Evolutionary conservation across 768 basidiomycete genomes (phyloP), one percentile per base, ranked within the genome.

Genomic region (Kondoa malvinella): DNA sequence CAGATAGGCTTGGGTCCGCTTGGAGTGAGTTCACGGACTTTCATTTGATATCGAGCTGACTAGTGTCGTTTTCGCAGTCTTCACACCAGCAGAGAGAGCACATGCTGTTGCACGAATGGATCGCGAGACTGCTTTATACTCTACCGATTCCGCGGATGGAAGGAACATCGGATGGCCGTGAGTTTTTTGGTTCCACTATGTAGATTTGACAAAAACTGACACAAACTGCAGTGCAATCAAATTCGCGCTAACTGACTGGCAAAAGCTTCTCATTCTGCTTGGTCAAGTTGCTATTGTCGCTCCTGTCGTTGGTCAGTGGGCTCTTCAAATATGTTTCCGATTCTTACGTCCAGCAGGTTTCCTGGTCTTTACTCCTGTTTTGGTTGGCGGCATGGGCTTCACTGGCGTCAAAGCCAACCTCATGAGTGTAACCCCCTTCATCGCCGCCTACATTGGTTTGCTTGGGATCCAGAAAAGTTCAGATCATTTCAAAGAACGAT

Each of bases 401-500:
- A n/a, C 25, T 0, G 27, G 58, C 14, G 3, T 70, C 15, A 15
- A 68, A 25, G 67, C 69, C 4, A 70, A 70, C 56, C 25, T 70
- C n/a, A 70, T 70, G 69, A 25, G 62, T 33, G 71, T 71, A 16
- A 56, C 68, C 1, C 71, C 71, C 2, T 75, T 72, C 69, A 50
- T 68, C 31, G 68, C 70, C 56, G 74, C 67, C 30, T 68, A 67
- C 30, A 58, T 71, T 40, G 62, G 66, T 66, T 75, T 78, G 66
- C 67, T 50, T 21, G 40, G 40, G 12, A 73, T 78, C 71, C 74
- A 74, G 56, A 76, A 74, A 68, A 64, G 68, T 14, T 75, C 77
- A 26, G 78, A 78, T 67, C 65, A 68, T 61, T 66, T 71, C 65
- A 69, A 74, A 66, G 76, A 75, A 68, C 76, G 78, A 30, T 72